Evolutionary conservation across 2,329 filamentous ascomycete genomes (phyloP).

Genomic region (Botrytis hyacinthi): DNA sequence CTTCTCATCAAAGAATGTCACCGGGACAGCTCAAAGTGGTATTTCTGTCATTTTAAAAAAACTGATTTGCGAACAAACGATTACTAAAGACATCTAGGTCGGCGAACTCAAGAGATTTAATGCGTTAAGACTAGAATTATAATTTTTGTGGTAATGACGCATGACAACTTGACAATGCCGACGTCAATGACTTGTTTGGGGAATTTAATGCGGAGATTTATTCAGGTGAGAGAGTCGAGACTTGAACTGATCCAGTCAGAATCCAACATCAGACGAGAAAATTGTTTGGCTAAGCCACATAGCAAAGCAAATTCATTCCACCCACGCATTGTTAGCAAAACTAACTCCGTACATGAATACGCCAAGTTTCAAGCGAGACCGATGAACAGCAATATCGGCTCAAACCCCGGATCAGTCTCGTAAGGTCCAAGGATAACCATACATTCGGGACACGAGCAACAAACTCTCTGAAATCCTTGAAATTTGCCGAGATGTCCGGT

Average conservation of each 20-base stretch:
- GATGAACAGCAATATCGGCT: slow-evolving; percentile 3
- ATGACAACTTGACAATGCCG: not conserved
- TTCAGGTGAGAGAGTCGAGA: not conserved
- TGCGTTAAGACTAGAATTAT: not conserved
- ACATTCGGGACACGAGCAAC: slow-evolving; percentile 15
- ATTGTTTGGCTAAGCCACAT: not conserved
- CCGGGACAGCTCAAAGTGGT: not conserved
- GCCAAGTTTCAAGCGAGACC: not conserved
- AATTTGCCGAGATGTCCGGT: not conserved
- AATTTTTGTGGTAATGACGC: not conserved
- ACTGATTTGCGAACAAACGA: not conserved
- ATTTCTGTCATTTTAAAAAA: not conserved
- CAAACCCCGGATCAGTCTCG: not conserved
- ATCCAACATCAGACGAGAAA: slow-evolving; percentile 3
- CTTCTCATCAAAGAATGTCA: not conserved
- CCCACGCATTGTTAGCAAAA: not conserved
- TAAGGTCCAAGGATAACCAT: slow-evolving; percentile 11
- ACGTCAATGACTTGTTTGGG: not conserved
- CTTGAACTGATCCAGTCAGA: not conserved
- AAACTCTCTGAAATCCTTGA: not conserved
- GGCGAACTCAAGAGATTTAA: slow-evolving; percentile 1
- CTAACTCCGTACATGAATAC: not conserved
- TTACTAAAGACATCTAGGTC: not conserved
- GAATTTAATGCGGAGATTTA: not conserved
- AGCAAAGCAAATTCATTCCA: not conserved